Evolutionary conservation across 2,329 filamentous ascomycete genomes (phyloP).

Genomic region (Fusarium ambrosium): DNA sequence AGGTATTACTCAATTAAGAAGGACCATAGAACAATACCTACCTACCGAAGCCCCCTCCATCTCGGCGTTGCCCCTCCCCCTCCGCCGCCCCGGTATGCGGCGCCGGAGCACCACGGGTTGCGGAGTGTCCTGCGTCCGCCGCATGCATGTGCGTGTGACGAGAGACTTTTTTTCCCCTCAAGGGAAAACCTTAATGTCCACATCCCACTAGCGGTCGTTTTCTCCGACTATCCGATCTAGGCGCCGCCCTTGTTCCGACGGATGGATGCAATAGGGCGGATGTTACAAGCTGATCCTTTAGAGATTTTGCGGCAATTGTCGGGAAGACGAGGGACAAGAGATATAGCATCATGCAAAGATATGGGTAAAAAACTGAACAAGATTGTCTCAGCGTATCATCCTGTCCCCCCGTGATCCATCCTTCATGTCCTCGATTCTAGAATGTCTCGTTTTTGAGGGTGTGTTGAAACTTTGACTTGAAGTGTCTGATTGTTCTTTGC

Average conservation of each 20-base stretch:
- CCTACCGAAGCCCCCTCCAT: background rate
- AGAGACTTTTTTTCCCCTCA: slow-evolving; percentile 6
- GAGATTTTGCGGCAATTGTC: slow-evolving; percentile 35
- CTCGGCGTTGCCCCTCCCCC: slow-evolving; percentile 13
- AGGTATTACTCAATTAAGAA: slow-evolving; percentile 32
- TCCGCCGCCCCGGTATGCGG: slow-evolving; percentile 31
- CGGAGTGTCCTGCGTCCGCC: background rate
- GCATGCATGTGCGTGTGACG: slow-evolving; percentile 1
- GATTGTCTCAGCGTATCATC: background rate
- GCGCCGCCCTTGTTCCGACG: background rate
- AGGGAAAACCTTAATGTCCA: slow-evolving; percentile 10
- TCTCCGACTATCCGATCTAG: slow-evolving; percentile 32
- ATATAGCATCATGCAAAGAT: slow-evolving; percentile 1
- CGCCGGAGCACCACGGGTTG: slow-evolving; percentile 19
- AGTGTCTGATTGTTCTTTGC: background rate
- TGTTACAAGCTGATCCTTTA: background rate
- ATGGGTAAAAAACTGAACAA: background rate
- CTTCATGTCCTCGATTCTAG: slow-evolving; percentile 18
- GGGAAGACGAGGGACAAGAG: slow-evolving; percentile 39
- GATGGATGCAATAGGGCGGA: slow-evolving; percentile 13
- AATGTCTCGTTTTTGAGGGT: background rate
- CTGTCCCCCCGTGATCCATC: background rate
- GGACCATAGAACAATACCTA: slow-evolving; percentile 3
- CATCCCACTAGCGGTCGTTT: background rate
- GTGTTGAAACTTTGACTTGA: slow-evolving; percentile 1